Evolutionary conservation across 306 rosid species (phyloP), one percentile per base, ranked within the genome.

Genomic region (Sphenostylis stenocarpa): DNA sequence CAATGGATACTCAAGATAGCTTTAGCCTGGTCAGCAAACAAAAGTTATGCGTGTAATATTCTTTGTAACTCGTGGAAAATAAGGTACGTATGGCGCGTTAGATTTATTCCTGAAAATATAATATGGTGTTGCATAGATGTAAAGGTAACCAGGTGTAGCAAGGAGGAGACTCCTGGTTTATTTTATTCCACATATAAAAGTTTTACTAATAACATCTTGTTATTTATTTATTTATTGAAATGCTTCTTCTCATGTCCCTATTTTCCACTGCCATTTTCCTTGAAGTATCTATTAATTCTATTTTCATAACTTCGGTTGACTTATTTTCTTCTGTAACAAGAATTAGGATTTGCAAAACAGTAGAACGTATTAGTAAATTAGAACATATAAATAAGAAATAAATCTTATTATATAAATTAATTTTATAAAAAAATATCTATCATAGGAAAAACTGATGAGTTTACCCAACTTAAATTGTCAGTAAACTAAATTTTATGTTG

Each of bases 61-160:
- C 99, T 96, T 96, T 96, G 94, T 87, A 90, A 87, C 84, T 79
- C 85, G 86, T 84, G 89, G 89, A 81, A n/a, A 85, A 92, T 96
- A 96, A 95, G 91, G 80, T 77, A 77, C 68, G 80, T 75, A 77
- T 65, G 82, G 76, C 60, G 76, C 60, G 68, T 74, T 85, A 91
- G 93, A 78, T 82, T 88, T 85, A 62, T 84, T 83, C 73, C 66
- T 82, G 75, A 78, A 81, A 69, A 67, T 71, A 77, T 85, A 84
- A 7, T 87, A 72, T 82, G 67, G 79, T 82, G 55, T 85, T 83
- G 62, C 77, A 63, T 86, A 85, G 85, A 70, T 92, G 98, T 92
- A 92, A 92, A 92, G 91, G 76, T 78, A 83, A 45, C 80, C 80
- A 84, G 72, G 82, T 81, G 82, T 55, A n/a, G n/a, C n/a, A 76